Evolutionary conservation across 2,329 filamentous ascomycete genomes (phyloP).

Genomic region (Penicillium griseofulvum): DNA sequence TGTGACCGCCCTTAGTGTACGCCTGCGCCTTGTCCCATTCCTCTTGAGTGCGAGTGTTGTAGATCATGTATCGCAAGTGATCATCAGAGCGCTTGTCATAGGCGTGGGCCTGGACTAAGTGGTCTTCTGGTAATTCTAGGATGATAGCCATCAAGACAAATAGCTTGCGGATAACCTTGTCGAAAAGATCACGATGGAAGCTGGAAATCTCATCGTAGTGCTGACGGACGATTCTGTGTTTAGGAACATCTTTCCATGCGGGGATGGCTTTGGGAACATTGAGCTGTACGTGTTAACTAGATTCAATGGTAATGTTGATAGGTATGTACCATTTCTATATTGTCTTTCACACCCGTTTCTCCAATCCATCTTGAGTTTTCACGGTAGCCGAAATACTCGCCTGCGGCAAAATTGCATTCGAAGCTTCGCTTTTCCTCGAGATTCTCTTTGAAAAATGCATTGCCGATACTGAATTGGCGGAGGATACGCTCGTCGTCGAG

Average conservation of each 20-base stretch:
- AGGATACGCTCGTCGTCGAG: conserved; percentile 26
- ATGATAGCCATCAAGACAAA: conserved; percentile 60
- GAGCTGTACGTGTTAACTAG: conserved; percentile 16
- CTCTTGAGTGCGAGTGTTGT: conserved; percentile 50
- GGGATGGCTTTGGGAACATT: conserved; percentile 34
- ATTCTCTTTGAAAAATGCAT: conserved; percentile 25
- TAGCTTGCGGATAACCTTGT: conserved; percentile 55
- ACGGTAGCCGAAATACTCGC: conserved; percentile 35
- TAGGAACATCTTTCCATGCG: conserved; percentile 26
- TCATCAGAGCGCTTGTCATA: conserved; percentile 59
- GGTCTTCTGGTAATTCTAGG: conserved; percentile 59
- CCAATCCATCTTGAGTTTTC: conserved; percentile 37
- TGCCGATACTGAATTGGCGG: conserved; percentile 30
- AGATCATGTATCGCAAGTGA: conserved; percentile 62
- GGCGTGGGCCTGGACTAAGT: conserved; percentile 54
- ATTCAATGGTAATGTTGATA: neutral
- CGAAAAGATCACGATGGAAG: conserved; percentile 53
- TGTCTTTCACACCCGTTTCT: conserved; percentile 39
- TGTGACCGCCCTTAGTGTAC: conserved; percentile 52
- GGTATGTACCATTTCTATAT: conserved; percentile 33
- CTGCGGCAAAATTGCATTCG: conserved; percentile 30
- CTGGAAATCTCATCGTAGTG: conserved; percentile 56
- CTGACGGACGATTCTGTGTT: conserved; percentile 45
- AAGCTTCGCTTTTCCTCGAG: conserved; percentile 30
- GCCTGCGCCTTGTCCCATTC: conserved; percentile 47